Evolutionary conservation across 2,329 filamentous ascomycete genomes (phyloP).

Genomic region (Sclerotinia subarctica): DNA sequence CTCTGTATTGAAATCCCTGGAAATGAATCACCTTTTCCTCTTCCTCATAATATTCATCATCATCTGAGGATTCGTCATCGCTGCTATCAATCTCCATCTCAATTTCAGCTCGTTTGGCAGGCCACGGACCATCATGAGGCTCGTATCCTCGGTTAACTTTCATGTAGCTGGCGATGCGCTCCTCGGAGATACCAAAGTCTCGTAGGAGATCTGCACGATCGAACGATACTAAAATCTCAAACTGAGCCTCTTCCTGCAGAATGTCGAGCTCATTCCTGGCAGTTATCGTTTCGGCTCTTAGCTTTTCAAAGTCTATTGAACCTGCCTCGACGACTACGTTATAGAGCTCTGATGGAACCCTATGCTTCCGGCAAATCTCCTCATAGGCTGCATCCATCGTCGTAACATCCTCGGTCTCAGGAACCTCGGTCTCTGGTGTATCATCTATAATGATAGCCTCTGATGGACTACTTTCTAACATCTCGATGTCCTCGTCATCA

Average conservation of each 20-base stretch:
- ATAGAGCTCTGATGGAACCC: background rate
- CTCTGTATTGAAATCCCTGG: too few species aligned
- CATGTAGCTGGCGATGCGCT: background rate
- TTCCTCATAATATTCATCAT: background rate
- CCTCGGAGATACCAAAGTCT: background rate
- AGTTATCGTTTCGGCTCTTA: background rate
- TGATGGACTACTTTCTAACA: background rate
- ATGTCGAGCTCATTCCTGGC: background rate
- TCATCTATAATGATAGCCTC: background rate
- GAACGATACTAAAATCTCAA: background rate
- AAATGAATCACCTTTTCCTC: too few species aligned
- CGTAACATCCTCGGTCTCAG: background rate
- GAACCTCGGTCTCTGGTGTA: background rate
- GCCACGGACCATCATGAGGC: background rate
- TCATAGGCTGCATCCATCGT: background rate
- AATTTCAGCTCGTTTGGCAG: background rate
- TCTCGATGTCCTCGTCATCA: background rate
- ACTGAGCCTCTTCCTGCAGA: background rate
- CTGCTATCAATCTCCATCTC: background rate
- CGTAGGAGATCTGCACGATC: background rate
- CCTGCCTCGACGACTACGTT: background rate
- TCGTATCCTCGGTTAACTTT: background rate
- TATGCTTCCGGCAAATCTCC: background rate
- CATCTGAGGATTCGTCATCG: background rate
- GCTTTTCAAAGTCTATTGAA: background rate